Evolutionary conservation across 1,284 basidiomycete genomes (phyloP).

Genomic region (Hypsizygus ulmarius): DNA sequence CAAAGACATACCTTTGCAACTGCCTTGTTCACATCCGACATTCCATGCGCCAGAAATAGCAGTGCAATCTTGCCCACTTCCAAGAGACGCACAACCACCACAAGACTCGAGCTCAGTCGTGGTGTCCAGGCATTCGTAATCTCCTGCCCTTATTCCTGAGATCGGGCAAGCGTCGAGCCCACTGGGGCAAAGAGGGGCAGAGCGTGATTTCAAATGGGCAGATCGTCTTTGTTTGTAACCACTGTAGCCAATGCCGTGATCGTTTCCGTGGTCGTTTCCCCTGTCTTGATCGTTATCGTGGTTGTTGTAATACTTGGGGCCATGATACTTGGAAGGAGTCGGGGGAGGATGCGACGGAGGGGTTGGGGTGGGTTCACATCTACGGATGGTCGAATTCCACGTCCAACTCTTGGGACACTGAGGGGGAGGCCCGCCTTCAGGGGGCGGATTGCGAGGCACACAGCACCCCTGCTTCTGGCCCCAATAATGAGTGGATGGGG

Average conservation of each 20-base stretch:
- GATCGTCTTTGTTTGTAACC: conserved; percentile 33
- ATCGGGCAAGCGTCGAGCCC: conserved; percentile 64
- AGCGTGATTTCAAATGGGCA: conserved; percentile 33
- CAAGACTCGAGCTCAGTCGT: conserved; percentile 59
- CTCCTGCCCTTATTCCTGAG: conserved; percentile 35
- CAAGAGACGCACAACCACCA: conserved; percentile 68
- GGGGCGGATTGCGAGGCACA: conserved; percentile 37
- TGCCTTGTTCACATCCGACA: conserved; percentile 62
- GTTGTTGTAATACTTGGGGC: conserved; percentile 14
- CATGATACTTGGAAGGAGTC: conserved; percentile 24
- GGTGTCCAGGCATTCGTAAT: conserved; percentile 66
- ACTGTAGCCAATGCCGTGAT: conserved; percentile 18
- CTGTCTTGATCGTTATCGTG: neutral
- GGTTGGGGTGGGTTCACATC: conserved; percentile 41
- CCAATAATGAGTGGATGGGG: conserved; percentile 44
- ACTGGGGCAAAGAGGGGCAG: conserved; percentile 49
- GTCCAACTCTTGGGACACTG: conserved; percentile 47
- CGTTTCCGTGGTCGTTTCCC: conserved; percentile 6
- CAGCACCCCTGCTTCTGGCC: conserved; percentile 45
- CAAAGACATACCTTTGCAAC: conserved; percentile 49
- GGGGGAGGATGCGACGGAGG: conserved; percentile 37
- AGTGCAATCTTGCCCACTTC: conserved; percentile 70
- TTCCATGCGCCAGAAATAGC: conserved; percentile 61
- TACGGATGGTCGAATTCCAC: conserved; percentile 41
- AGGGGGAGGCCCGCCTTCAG: conserved; percentile 40